Conservation (phyloP, 2,329 filamentous ascomycete species). For the Penicillium sumatraense region DNA sequence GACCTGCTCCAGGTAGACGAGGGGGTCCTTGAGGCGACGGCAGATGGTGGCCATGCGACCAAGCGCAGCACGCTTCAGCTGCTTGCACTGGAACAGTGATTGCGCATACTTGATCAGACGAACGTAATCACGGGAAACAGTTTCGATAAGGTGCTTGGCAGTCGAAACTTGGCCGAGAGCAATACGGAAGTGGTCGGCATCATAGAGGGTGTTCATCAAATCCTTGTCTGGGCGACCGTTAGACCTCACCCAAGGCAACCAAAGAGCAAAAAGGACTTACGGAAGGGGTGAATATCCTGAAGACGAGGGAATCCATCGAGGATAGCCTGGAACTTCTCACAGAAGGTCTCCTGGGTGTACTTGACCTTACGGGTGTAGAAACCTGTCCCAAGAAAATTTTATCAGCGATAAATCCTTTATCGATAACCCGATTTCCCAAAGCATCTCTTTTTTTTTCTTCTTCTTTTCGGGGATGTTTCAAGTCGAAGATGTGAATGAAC, state of each 20-base stretch:
- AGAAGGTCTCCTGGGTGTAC: constrained; percentile 95
- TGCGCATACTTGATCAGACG: constrained; percentile 95
- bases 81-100: constrained; percentile 97
- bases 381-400: constrained; percentile 51
- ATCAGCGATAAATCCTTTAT: constrained; percentile 36
- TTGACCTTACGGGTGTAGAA: constrained; percentile 99
- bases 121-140: constrained; percentile 93
- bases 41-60: constrained; percentile 98
- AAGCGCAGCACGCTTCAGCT: constrained; percentile 92
- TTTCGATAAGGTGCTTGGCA: constrained; percentile 95
- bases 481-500: neutral
- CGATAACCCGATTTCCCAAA: constrained; percentile 26
- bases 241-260: constrained; percentile 17
- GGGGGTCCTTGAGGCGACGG: constrained; percentile 90
- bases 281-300: constrained; percentile 94
- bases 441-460: constrained; percentile 17
- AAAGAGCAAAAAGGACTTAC: constrained; percentile 48
- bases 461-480: neutral
- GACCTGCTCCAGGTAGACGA: constrained; percentile 94
- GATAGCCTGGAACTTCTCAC: constrained; percentile 88
- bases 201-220: constrained; percentile 96
- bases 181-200: constrained; percentile 97
- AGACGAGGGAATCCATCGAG: constrained; percentile 91
- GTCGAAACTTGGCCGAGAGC: constrained; percentile 95
- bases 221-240: constrained; percentile 64